Conservation (phyloP, 1,284 basidiomycete genomes). For the Chiua sp. region DNA sequence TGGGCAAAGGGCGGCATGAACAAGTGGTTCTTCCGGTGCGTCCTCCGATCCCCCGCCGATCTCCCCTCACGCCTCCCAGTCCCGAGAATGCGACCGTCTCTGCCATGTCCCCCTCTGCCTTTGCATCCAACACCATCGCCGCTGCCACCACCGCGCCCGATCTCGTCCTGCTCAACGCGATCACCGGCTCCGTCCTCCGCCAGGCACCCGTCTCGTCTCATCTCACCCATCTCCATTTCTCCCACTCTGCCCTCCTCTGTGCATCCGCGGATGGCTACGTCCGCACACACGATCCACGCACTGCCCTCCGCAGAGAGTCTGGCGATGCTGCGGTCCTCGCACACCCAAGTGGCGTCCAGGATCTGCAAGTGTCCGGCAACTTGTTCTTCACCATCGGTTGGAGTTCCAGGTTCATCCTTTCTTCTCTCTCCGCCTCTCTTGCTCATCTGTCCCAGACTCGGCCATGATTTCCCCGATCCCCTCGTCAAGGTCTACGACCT, state of each 20-base stretch:
- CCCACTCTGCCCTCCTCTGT: constrained; percentile 70
- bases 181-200: constrained; percentile 73
- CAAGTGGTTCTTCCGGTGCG: constrained; percentile 77
- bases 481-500: constrained; percentile 94
- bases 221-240: constrained; percentile 68
- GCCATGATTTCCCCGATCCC: constrained; percentile 89
- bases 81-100: constrained; percentile 47
- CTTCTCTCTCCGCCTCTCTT: not conserved
- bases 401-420: constrained; percentile 69
- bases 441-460: constrained; percentile 61
- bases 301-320: constrained; percentile 55
- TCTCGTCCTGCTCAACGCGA: constrained; percentile 74
- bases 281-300: constrained; percentile 85
- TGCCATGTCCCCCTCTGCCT: constrained; percentile 63
- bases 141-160: constrained; percentile 68
- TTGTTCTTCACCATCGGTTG: constrained; percentile 87
- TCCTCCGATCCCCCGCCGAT: constrained; percentile 1
- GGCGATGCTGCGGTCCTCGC: constrained; percentile 67
- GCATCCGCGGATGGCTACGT: constrained; percentile 87
- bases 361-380: constrained; percentile 81
- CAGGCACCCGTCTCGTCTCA: constrained; percentile 61
- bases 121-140: constrained; percentile 61
- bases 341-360: constrained; percentile 83
- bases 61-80: constrained; percentile 15
- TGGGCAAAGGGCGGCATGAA: constrained; percentile 86